Percentiles rank a stretch among this genome's conserved stretches.
These are phyloP conservation scores for Leersia perrieri DNA, from an alignment of 176 grass and related monocot species.

Conservation along the genomic window DNA sequence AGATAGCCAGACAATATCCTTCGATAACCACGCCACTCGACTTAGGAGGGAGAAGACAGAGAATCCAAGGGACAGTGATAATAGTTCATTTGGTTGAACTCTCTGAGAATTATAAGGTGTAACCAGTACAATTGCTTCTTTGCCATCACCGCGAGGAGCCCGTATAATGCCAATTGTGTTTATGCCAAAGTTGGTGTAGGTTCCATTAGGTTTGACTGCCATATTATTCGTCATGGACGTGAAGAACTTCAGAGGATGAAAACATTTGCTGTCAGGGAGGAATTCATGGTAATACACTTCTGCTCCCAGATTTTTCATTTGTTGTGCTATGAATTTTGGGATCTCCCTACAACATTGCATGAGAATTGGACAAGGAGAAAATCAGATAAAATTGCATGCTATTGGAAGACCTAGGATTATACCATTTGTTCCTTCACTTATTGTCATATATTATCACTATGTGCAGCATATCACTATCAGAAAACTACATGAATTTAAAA, in stretches of 20 bases:
- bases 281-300: conserved; percentile 87
- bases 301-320: conserved; percentile 67
- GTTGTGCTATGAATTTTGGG: conserved; percentile 54
- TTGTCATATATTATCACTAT: not conserved
- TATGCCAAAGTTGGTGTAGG: conserved; percentile 43
- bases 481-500: not conserved
- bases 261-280: conserved; percentile 46
- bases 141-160: conserved; percentile 91
- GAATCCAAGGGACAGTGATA: conserved; percentile 83
- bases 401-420: not conserved
- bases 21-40: conserved; percentile 71
- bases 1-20: conserved; percentile 92
- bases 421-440: not conserved
- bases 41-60: conserved; percentile 85
- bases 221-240: conserved; percentile 49
- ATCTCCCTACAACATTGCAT: conserved; percentile 55
- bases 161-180: conserved; percentile 81
- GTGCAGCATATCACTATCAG: conserved; percentile 5
- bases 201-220: conserved; percentile 36
- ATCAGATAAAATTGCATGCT: conserved; percentile 9
- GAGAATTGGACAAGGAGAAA: not conserved
- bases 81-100: conserved; percentile 53
- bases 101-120: conserved; percentile 82
- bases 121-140: conserved; percentile 92
- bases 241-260: conserved; percentile 79